phyloP scores from a whole-genome alignment of 352 stramenopile species.

The Plasmopara viticola region DNA sequence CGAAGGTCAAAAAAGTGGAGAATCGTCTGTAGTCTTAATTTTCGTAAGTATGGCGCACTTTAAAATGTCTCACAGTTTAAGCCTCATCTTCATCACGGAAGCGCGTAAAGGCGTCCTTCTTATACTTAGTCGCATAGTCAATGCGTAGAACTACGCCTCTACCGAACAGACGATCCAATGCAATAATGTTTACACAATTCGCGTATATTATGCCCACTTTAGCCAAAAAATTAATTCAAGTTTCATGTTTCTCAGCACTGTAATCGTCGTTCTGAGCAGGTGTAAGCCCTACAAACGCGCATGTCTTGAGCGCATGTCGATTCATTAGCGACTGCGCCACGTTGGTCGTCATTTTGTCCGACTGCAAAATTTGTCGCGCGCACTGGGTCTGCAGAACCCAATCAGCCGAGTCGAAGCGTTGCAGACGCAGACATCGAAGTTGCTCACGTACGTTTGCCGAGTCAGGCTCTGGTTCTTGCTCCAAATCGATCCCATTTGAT shows the following conservation, averaged over 20 bases:
- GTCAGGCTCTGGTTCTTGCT: constrained; percentile 36
- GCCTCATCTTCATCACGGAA: too few species aligned
- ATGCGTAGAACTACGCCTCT: too few species aligned
- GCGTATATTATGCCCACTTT: too few species aligned
- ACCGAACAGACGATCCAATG: too few species aligned
- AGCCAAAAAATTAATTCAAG: too few species aligned
- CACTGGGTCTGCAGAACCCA: constrained; percentile 45
- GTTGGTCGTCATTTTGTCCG: constrained; percentile 9
- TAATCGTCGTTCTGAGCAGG: constrained; percentile 20
- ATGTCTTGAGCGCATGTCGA: constrained; percentile 49
- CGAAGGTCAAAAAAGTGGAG: too few species aligned
- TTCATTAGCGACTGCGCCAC: constrained; percentile 58
- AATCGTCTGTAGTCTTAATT: too few species aligned
- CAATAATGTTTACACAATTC: too few species aligned
- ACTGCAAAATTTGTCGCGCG: constrained; percentile 7
- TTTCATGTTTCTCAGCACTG: background rate
- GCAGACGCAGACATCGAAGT: constrained; percentile 46
- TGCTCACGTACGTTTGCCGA: constrained; percentile 24
- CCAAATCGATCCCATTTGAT: constrained; percentile 23
- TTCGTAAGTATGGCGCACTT: too few species aligned
- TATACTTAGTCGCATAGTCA: too few species aligned
- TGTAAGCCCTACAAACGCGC: constrained; percentile 26
- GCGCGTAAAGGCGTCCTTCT: too few species aligned
- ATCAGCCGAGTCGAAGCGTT: constrained; percentile 73
- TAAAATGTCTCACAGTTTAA: too few species aligned